phyloP scores from a whole-genome alignment of 140 eudicot species.

The Ambrosia hybrid region DNA sequence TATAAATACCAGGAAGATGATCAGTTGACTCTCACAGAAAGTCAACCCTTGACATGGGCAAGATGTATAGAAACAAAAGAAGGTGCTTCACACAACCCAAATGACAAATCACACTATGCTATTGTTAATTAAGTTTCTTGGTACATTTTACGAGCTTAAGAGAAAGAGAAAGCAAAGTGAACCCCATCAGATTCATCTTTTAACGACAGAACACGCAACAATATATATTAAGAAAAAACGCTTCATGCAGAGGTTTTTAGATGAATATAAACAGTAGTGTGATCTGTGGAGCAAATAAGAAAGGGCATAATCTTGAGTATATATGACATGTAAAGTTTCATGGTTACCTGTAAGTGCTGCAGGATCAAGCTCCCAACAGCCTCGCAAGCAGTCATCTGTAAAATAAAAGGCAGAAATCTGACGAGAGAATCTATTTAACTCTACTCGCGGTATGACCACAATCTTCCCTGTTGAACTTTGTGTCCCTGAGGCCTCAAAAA shows the following conservation, averaged over 20 bases:
- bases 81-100: background rate
- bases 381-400: conserved; percentile 45
- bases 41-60: background rate
- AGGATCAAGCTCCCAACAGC: conserved; percentile 64
- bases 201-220: background rate
- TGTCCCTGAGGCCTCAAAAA: conserved; percentile 36
- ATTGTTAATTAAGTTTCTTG: background rate
- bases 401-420: conserved; percentile 52
- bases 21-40: background rate
- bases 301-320: background rate
- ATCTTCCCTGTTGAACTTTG: conserved; percentile 23
- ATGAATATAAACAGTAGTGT: background rate
- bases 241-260: background rate
- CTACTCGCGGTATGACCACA: conserved; percentile 32
- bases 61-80: background rate
- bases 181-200: no score
- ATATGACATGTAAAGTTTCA: background rate
- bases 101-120: background rate
- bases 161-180: no score
- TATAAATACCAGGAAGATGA: background rate
- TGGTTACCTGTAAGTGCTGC: conserved; percentile 41
- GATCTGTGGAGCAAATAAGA: background rate
- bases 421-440: conserved; percentile 49
- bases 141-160: background rate
- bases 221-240: background rate